Percentiles rank a stretch among this genome's conserved stretches.
phyloP scores from a whole-genome alignment of 2,329 filamentous ascomycete genomes.

The Cryphonectria naterciae region DNA sequence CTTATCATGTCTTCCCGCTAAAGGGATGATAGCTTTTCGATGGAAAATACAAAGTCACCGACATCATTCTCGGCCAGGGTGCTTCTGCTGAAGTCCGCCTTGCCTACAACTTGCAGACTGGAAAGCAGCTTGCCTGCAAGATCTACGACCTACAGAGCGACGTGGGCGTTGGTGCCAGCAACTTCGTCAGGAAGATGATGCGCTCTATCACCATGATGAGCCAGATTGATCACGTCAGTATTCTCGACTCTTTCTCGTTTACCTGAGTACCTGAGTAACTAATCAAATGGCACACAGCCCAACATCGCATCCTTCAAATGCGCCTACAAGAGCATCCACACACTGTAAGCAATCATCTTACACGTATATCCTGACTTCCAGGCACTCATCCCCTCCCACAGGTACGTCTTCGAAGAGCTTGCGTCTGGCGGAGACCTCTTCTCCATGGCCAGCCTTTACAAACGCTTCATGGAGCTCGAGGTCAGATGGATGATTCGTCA shows the following conservation, averaged over 20 bases:
- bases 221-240: conserved; percentile 42
- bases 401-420: conserved; percentile 60
- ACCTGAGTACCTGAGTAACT: not conserved
- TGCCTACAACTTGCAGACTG: conserved; percentile 54
- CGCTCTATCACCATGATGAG: conserved; percentile 39
- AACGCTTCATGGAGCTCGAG: conserved; percentile 45
- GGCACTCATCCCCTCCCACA: conserved; percentile 37
- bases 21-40: not conserved
- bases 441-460: conserved; percentile 49
- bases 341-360: conserved; percentile 44
- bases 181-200: conserved; percentile 32
- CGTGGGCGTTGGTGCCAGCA: conserved; percentile 32
- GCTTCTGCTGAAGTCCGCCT: conserved; percentile 58
- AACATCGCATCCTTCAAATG: conserved; percentile 58
- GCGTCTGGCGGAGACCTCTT: conserved; percentile 59
- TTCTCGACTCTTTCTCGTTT: not conserved
- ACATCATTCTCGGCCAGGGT: conserved; percentile 57
- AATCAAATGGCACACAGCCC: conserved; percentile 30
- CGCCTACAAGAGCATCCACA: conserved; percentile 52
- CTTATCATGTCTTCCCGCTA: not conserved
- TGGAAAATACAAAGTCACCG: conserved; percentile 48
- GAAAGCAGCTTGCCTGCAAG: conserved; percentile 71
- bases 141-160: conserved; percentile 55
- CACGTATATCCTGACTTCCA: not conserved
- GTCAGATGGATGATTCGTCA: conserved; percentile 52